A percentile compares a stretch with the other conserved stretches of the same genome.
Evolutionary conservation across 306 rosid genomes (phyloP).

Genomic region (Benincasa hispida): DNA sequence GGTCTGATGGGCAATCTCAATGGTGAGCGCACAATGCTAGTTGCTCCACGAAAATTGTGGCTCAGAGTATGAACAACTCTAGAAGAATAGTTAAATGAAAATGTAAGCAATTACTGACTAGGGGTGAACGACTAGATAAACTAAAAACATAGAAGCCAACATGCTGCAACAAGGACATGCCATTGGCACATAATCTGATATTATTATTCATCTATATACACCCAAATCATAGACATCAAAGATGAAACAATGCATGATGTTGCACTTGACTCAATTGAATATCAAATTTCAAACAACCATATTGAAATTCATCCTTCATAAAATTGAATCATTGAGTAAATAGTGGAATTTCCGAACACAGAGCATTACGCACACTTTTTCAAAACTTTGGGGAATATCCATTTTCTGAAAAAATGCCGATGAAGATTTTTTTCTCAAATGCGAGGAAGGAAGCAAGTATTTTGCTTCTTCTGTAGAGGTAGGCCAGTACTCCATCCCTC

Average conservation of each 20-base stretch:
- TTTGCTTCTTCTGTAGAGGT: conserved; percentile 58
- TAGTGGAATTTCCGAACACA: not conserved
- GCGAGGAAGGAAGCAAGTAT: conserved; percentile 25
- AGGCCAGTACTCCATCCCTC: conserved; percentile 95
- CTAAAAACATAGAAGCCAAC: conserved; percentile 8
- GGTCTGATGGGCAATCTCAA: conserved; percentile 63
- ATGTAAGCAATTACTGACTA: conserved; percentile 11
- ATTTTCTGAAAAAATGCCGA: conserved; percentile 30
- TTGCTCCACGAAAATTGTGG: conserved; percentile 83
- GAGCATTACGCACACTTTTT: conserved; percentile 54
- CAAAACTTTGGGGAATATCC: conserved; percentile 61
- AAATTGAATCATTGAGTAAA: not conserved
- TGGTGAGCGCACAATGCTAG: conserved; percentile 44
- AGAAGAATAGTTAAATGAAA: conserved; percentile 16
- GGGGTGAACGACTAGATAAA: not conserved
- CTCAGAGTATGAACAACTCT: conserved; percentile 86
- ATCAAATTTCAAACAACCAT: not conserved
- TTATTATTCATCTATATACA: not conserved
- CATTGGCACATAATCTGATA: not conserved
- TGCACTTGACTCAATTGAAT: not conserved
- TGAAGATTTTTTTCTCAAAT: conserved; percentile 26
- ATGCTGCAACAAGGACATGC: not conserved
- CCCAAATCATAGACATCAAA: not conserved
- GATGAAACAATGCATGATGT: not conserved
- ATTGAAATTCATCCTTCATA: not conserved